Percentiles rank a stretch among this genome's conserved stretches.
phyloP scores from a whole-genome alignment of 345 rosid species.

The Melaleuca quinquenervia region DNA sequence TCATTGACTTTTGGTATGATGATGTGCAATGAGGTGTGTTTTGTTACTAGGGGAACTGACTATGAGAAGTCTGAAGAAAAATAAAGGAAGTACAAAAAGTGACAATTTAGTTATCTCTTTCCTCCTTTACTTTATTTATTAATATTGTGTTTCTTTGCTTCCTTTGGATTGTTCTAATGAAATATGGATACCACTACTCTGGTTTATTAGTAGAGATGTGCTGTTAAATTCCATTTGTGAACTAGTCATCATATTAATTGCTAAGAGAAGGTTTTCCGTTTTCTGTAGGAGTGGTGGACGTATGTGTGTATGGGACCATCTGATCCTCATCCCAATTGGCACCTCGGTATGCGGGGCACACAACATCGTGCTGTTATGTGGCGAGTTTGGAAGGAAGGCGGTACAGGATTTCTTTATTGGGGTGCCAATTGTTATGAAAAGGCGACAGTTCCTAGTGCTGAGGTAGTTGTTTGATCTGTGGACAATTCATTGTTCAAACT shows the following conservation, averaged over 20 bases:
- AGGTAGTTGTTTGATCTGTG: slow-evolving; percentile 33
- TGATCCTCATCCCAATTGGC: slow-evolving; percentile 99
- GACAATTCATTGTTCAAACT: background rate
- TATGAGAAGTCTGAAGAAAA: background rate
- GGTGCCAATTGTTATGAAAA: slow-evolving; percentile 96
- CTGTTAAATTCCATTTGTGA: background rate
- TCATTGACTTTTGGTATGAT: background rate
- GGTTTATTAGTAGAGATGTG: background rate
- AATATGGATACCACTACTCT: background rate
- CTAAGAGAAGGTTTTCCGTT: background rate
- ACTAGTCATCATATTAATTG: background rate
- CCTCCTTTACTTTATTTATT: background rate
- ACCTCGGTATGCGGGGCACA: slow-evolving; percentile 94
- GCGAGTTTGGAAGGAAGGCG: slow-evolving; percentile 99
- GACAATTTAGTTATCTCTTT: background rate
- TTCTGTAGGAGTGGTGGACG: slow-evolving; percentile 92
- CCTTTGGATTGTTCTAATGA: background rate
- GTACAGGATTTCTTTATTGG: slow-evolving; percentile 93
- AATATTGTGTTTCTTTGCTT: background rate
- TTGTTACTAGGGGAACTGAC: background rate
- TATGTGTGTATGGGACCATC: slow-evolving; percentile 96
- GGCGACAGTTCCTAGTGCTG: slow-evolving; percentile 87
- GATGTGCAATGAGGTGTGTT: background rate
- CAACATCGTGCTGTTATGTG: slow-evolving; percentile 98
- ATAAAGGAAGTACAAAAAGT: background rate